A percentile compares a stretch with the other conserved stretches of the same genome.
These are phyloP conservation scores for Suhomyces faveliae DNA, from an alignment of 805 yeast species.

Conservation along the genomic window DNA sequence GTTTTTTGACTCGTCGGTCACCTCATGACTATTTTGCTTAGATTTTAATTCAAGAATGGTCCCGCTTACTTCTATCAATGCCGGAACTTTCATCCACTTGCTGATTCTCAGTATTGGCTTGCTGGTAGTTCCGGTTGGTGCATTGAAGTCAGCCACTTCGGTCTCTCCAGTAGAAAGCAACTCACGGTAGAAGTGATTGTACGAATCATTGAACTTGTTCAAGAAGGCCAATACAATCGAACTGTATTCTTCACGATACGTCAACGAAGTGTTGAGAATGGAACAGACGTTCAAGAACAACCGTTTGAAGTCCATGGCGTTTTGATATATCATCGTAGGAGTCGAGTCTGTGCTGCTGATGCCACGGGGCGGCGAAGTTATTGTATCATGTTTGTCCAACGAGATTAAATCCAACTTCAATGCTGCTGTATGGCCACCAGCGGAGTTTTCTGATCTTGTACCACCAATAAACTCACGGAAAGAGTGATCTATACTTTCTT, in stretches of 20 bases:
- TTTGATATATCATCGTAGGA: constrained; percentile 31
- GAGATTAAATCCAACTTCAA: constrained; percentile 30
- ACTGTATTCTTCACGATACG: constrained; percentile 58
- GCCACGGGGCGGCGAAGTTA: not conserved
- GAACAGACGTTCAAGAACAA: constrained; percentile 50
- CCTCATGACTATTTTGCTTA: not conserved
- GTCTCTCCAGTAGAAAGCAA: constrained; percentile 33
- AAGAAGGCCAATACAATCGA: constrained; percentile 40
- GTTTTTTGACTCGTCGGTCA: not conserved
- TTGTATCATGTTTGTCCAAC: constrained; percentile 23
- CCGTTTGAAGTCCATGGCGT: constrained; percentile 46
- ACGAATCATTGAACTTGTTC: constrained; percentile 34
- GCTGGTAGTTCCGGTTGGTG: constrained; percentile 4
- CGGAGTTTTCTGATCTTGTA: not conserved
- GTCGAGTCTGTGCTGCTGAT: not conserved
- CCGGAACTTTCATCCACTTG: constrained; percentile 33
- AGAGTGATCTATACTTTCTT: constrained; percentile 50
- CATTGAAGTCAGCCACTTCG: constrained; percentile 1
- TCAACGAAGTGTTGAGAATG: constrained; percentile 57
- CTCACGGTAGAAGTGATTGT: constrained; percentile 33
- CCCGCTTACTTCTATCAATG: constrained; percentile 24
- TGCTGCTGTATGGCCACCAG: constrained; percentile 1
- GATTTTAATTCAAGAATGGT: constrained; percentile 5
- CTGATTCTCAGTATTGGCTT: constrained; percentile 27
- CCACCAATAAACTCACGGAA: constrained; percentile 44